These are phyloP conservation scores for Zymoseptoria tritici DNA, from an alignment of 2,329 filamentous ascomycete species.

Conservation along the genomic window DNA sequence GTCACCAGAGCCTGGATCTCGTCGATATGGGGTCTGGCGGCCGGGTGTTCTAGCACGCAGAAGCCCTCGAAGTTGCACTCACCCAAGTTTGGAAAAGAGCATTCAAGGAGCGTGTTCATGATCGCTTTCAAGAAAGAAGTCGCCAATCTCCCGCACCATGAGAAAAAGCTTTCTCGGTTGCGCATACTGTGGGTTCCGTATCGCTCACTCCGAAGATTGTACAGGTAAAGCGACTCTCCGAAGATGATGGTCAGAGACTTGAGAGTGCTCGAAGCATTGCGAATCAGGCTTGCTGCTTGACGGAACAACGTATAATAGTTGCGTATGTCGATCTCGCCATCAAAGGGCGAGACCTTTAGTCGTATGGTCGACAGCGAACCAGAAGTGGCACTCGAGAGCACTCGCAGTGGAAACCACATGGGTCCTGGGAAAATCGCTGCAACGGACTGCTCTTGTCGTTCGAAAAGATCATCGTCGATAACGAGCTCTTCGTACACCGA, in stretches of 20 bases:
- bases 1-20: not conserved
- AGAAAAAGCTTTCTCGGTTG: not conserved
- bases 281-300: conserved; percentile 1
- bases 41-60: not conserved
- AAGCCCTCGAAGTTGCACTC: conserved; percentile 5
- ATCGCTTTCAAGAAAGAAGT: conserved; percentile 1
- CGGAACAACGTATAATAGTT: conserved; percentile 5
- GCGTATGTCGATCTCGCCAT: conserved; percentile 1
- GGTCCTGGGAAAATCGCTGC: conserved; percentile 6
- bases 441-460: conserved; percentile 7
- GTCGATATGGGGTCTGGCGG: not conserved
- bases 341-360: conserved; percentile 2
- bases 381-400: conserved; percentile 2
- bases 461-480: conserved; percentile 1
- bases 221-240: conserved; percentile 52
- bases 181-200: not conserved
- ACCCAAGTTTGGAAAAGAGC: conserved; percentile 2
- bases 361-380: conserved; percentile 6
- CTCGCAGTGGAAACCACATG: conserved; percentile 9
- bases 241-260: conserved; percentile 94
- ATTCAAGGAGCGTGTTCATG: not conserved
- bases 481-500: not conserved
- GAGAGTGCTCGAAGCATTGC: conserved; percentile 33
- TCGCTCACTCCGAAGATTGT: not conserved
- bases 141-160: conserved; percentile 5